Evolutionary conservation across 2,329 filamentous ascomycete species (phyloP), one percentile per base, ranked within the genome.

Genomic region (Dactylella cylindrospora): DNA sequence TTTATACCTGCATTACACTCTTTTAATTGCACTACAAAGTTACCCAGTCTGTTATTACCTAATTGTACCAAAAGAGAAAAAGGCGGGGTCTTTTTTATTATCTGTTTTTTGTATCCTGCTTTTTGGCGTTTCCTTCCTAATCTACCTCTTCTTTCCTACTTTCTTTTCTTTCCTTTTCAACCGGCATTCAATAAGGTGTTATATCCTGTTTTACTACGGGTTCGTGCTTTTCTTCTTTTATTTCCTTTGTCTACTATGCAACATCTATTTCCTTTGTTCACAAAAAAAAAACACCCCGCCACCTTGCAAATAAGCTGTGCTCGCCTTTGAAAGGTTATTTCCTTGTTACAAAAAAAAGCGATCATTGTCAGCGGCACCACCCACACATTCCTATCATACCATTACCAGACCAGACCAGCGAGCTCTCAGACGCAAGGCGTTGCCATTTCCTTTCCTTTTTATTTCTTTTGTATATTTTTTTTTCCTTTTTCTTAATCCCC

Each of bases 21-120:
- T 62, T 61, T 59, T 62, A 62, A 62, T 62, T 25, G n/a, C 49
- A 33, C 41, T 45, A 38, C 25, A 12, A 23, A 15, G 17, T 29
- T 31, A 44, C n/a, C 13, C 55, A 39, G 36, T n/a, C n/a, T n/a
- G n/a, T n/a, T n/a, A 20, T 23, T 23, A 23, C 12, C 9, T 23
- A 2, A 13, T 22, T 40, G 36, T 40, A 40, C 36, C 36, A 40
- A 40, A 25, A 39, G 17, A n/a, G n/a, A 8, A 17, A 23, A 22
- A 40, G 19, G 10, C 36, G 13, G 36, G 6, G 13, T 23, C 32
- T 46, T 23, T 55, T 52, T 47, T 44, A 52, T 60, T 41, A 66
- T 60, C 46, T 53, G 44, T 55, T 51, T 45, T 53, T 46, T 64
- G 40, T 47, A 65, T 46, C 33, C 61, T 66, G 69, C 66, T 65